Evolutionary conservation across 1,284 basidiomycete genomes (phyloP).

Genomic region (Sanghuangporus sanghuang): DNA sequence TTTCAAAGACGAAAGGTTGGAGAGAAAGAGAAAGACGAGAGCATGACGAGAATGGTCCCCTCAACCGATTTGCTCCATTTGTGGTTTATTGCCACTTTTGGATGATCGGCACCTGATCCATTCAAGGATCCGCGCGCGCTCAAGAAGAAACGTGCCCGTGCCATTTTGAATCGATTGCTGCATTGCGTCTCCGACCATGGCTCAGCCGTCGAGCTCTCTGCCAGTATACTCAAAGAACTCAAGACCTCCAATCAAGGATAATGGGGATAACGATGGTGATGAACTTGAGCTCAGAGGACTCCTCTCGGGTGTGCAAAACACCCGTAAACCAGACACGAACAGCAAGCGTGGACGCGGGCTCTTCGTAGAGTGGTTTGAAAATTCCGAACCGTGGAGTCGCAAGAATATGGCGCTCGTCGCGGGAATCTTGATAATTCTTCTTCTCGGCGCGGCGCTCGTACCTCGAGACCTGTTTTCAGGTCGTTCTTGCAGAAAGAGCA

Average conservation of each 20-base stretch:
- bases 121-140: not conserved
- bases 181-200: not conserved
- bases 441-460: conserved; percentile 13
- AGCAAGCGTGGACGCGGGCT: not conserved
- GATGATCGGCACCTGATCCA: conserved; percentile 1
- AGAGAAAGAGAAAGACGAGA: not conserved
- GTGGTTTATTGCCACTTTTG: not conserved
- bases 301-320: conserved; percentile 10
- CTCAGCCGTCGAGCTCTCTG: not conserved
- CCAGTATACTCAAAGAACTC: not conserved
- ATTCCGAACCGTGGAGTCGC: conserved; percentile 1
- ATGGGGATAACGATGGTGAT: not conserved
- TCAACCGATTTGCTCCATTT: not conserved
- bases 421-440: conserved; percentile 1
- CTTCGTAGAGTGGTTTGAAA: conserved; percentile 3
- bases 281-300: conserved; percentile 15
- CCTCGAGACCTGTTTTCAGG: not conserved
- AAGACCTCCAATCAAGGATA: not conserved
- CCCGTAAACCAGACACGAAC: not conserved
- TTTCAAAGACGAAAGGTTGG: not conserved
- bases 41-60: not conserved
- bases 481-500: not conserved
- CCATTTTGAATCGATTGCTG: not conserved
- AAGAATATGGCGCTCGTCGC: conserved; percentile 7
- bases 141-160: not conserved